Conservation (phyloP, 768 basidiomycete species). For the Tulasnella sp. region DNA sequence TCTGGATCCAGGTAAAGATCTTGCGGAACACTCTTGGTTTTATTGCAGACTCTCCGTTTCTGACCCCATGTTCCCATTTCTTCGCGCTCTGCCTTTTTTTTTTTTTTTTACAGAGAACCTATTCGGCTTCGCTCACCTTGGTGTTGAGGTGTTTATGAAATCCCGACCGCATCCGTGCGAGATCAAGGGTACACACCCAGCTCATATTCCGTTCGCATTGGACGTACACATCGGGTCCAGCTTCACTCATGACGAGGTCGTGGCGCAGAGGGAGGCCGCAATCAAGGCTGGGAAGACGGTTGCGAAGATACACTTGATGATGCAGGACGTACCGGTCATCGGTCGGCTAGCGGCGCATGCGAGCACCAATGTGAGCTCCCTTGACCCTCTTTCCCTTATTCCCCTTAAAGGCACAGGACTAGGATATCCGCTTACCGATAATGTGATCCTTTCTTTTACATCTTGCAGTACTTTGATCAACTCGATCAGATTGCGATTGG, state of each 20-base stretch:
- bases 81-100: no score
- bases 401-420: no score
- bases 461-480: conserved; percentile 7
- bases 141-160: conserved; percentile 16
- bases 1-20: no score
- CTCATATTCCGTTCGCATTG: background rate
- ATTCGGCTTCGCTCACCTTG: conserved; percentile 16
- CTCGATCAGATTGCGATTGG: conserved; percentile 12
- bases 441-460: background rate
- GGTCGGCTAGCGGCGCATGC: conserved; percentile 13
- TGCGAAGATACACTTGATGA: background rate
- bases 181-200: background rate
- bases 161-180: background rate
- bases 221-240: conserved; percentile 6
- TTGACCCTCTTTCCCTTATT: background rate
- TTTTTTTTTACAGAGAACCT: background rate
- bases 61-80: no score
- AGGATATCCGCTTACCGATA: no score
- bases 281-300: background rate
- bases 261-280: background rate
- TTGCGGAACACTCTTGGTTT: no score
- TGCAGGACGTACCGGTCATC: conserved; percentile 5
- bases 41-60: no score
- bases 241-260: conserved; percentile 4
- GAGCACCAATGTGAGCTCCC: conserved; percentile 1